Evolutionary conservation across 2,329 filamentous ascomycete species (phyloP), one percentile per base, ranked within the genome.

Genomic region (Fonsecaea pedrosoi): DNA sequence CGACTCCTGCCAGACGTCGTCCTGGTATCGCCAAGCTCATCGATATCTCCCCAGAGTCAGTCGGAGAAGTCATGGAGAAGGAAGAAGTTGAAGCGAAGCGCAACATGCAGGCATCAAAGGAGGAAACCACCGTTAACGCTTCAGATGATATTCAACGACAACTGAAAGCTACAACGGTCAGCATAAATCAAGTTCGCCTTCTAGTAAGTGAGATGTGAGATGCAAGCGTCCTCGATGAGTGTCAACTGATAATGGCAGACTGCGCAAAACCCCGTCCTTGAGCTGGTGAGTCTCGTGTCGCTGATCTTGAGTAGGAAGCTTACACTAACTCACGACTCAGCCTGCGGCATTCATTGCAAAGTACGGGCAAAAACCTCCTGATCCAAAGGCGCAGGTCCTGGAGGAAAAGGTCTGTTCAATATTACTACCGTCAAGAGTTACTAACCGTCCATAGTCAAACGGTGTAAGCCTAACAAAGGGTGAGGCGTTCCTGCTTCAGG

Each of bases 41-140:
- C 25, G 62, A 69, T n/a, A 60, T 71, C 37, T 62, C 66, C 54
- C 66, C 69, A 9, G 64, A 69, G 30, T 68, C 69, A 32, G 45
- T 15, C 38, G 60, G 42, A n/a, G 54, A 38, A 48, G 53, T 5
- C 9, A 55, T 55, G 59, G 55, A 59, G 30, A 38, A 45, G 9
- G 40, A 32, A 9, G 53, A 48, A 12, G 37, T 34, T 15, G 59
- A 64, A 42, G 38, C 13, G 15, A 32, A 55, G 18, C 5, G 13
- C n/a, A 30, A 55, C 32, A 55, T 38, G 50, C 4, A 7, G 3
- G 3, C 21, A 9, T 9, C 45, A 25, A 30, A 50, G 45, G 10
- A 50, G 6, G 18, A 50, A 30, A 13, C 10, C 45, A 18, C 3
- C 18, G 15, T 25, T 13, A 18, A 45, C 21, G 13, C 21, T 40